phyloP scores from a whole-genome alignment of 1,284 basidiomycete genomes.

The Apiotrichum domesticum region DNA sequence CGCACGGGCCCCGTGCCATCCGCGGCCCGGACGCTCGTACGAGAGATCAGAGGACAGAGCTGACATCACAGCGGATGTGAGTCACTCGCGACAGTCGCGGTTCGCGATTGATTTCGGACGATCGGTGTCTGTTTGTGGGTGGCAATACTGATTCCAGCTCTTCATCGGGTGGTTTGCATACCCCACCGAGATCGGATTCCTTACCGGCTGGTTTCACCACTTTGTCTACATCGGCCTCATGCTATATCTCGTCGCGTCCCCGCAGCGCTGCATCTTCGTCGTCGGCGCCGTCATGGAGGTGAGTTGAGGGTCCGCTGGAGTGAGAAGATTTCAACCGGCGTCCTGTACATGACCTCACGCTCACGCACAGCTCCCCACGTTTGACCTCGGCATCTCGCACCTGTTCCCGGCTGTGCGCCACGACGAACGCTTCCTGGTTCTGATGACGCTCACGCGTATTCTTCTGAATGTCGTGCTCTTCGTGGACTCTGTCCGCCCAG shows the following conservation, averaged over 20 bases:
- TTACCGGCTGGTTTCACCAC: conserved; percentile 61
- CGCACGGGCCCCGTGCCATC: no score
- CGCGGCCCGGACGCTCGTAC: not conserved
- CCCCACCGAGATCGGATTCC: conserved; percentile 48
- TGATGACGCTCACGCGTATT: conserved; percentile 57
- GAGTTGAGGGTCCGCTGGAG: conserved; percentile 1
- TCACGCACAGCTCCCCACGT: conserved; percentile 52
- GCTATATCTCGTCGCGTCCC: conserved; percentile 47
- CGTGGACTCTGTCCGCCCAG: conserved; percentile 42
- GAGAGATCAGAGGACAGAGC: no score
- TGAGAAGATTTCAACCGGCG: no score
- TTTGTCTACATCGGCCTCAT: conserved; percentile 53
- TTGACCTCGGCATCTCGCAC: conserved; percentile 53
- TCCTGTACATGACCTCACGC: not conserved
- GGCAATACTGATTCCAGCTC: conserved; percentile 21
- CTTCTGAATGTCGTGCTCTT: conserved; percentile 51
- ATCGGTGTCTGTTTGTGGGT: no score
- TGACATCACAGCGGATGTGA: conserved; percentile 28
- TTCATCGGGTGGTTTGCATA: conserved; percentile 34
- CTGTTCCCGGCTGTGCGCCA: conserved; percentile 52
- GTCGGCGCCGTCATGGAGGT: conserved; percentile 54
- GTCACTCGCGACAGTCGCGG: not conserved
- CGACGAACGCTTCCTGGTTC: conserved; percentile 53
- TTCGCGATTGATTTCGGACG: no score
- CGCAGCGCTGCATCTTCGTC: conserved; percentile 52